phyloP scores from a whole-genome alignment of 768 basidiomycete genomes.

The Nidula microcarpa region DNA sequence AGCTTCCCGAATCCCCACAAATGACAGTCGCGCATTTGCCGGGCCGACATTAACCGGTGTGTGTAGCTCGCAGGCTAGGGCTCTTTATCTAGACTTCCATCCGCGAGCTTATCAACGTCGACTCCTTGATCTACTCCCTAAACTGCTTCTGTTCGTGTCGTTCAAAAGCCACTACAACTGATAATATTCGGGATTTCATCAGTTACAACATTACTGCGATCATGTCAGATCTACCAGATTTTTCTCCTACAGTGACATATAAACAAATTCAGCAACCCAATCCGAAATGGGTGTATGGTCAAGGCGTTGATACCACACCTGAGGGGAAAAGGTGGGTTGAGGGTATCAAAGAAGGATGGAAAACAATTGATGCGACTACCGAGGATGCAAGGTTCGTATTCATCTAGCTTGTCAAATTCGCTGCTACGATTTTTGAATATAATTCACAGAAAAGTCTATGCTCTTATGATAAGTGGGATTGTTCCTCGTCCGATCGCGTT shows the following conservation, averaged over 20 bases:
- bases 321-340: constrained; percentile 40
- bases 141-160: no score
- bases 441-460: constrained; percentile 32
- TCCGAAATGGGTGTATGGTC: constrained; percentile 34
- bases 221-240: constrained; percentile 12
- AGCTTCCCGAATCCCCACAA: no score
- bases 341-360: constrained; percentile 38
- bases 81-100: no score
- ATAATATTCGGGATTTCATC: no score
- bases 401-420: background rate
- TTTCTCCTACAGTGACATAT: constrained; percentile 17
- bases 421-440: background rate
- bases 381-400: constrained; percentile 27
- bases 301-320: constrained; percentile 24
- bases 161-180: no score
- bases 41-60: no score
- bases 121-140: no score
- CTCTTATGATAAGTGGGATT: constrained; percentile 49
- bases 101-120: no score
- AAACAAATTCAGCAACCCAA: constrained; percentile 29
- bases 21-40: no score
- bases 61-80: no score
- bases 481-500: constrained; percentile 70
- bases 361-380: constrained; percentile 26
- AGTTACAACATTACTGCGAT: no score